A percentile compares a stretch with the other conserved stretches of the same genome.
Conservation (phyloP, 345 rosid species). For the Moricandia arvensis region DNA sequence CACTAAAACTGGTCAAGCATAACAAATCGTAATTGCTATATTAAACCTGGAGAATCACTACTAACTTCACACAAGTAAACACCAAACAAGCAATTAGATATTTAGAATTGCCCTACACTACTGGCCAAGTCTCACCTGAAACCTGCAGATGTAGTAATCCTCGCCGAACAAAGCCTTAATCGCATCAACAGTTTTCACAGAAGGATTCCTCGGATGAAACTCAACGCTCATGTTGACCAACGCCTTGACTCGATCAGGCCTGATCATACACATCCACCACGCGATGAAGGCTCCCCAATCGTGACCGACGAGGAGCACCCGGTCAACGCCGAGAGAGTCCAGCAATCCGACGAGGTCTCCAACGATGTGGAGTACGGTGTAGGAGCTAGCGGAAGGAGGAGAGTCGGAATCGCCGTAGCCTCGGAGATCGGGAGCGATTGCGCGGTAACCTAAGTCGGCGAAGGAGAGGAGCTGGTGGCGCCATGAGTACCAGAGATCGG, state of each 20-base stretch:
- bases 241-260: constrained; percentile 71
- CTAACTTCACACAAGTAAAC: constrained; percentile 6
- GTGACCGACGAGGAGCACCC: neutral
- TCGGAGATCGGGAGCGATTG: constrained; percentile 76
- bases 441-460: constrained; percentile 58
- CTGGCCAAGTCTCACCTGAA: constrained; percentile 57
- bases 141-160: constrained; percentile 69
- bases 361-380: neutral
- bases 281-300: constrained; percentile 56
- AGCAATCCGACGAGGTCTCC: neutral
- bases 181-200: constrained; percentile 42
- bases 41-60: neutral
- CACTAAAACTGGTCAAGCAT: neutral
- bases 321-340: neutral
- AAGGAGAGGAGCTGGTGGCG: constrained; percentile 68
- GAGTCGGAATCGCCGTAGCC: constrained; percentile 71
- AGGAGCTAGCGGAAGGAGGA: constrained; percentile 37
- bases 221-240: constrained; percentile 60
- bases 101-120: too few relatives aligned
- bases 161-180: constrained; percentile 55
- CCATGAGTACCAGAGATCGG: constrained; percentile 81
- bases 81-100: neutral
- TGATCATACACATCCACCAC: constrained; percentile 58
- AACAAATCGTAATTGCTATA: neutral
- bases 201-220: constrained; percentile 51